Base-by-base conservation (phyloP, 441 rosid genomes). In the Populus hybrid region DNA sequence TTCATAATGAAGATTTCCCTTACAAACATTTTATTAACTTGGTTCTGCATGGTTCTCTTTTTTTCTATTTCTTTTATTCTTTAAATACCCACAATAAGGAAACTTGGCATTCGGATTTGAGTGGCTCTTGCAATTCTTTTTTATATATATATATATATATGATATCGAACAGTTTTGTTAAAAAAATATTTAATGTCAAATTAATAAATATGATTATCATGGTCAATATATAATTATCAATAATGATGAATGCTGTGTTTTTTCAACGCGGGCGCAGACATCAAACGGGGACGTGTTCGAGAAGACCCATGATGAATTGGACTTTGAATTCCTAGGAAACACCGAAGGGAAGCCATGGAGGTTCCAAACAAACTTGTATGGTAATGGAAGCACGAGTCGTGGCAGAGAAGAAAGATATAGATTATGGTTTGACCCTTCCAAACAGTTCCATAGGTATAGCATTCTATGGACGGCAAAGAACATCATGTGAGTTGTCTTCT, bases 321-420 rank as follows among this genome's bases (percentile, higher is more conserved):
- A 95, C 87, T 86, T 95, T 42, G 99, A 95, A 86, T 95, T 95
- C 82, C 72, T 95, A 67, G 99, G 99, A 2, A 92, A 94, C 80
- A 82, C 90, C 9, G 79, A 83, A 35, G 97, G 97, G 68, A 89
- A 91, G 80, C 92, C 96, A 72, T 95, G 99, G 99, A 91, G 97
- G 78, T 90, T 95, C 68, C 98, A 95, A 78, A 95, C 97, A 2
- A 94, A 95, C 78, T 77, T 95, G 67, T 95, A 95, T 24, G 97
- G 99, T 0, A 92, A 95, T 66, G 99, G 99, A 10, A 95, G 99
- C 89, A 90, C 93, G 0, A 70, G 26, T 34, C 85, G 91, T 18
- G 99, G 99, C 14, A 85, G 99, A 69, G 99, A 95, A 82, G 99
- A 95, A 69, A 85, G 99, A 65, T 95, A 95, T 77, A 86, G 87